Evolutionary conservation across 768 basidiomycete genomes (phyloP).

Genomic region (Boletus bicolor): DNA sequence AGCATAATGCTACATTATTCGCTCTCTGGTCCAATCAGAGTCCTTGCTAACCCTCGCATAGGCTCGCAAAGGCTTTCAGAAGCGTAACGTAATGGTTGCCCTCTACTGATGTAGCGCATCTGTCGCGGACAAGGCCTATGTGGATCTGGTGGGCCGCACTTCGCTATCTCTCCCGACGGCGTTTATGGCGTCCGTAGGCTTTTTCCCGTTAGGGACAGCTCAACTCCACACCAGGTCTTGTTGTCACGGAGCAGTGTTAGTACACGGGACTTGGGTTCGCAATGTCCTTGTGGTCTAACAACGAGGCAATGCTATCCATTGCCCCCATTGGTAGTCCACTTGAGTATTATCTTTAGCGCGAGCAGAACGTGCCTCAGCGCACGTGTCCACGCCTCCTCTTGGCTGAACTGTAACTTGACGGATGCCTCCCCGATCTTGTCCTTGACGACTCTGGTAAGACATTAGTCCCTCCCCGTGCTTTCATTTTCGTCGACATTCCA

Average conservation of each 20-base stretch:
- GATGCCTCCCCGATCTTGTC: conserved; percentile 96
- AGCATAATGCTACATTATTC: too few relatives aligned
- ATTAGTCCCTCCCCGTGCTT: background rate
- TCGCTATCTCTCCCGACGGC: too few relatives aligned
- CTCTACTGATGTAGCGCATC: background rate
- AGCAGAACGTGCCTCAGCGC: conserved; percentile 88
- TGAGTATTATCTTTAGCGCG: conserved; percentile 82
- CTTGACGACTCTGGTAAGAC: conserved; percentile 64
- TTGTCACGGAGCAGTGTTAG: too few relatives aligned
- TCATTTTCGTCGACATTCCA: conserved; percentile 14
- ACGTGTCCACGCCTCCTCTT: conserved; percentile 95
- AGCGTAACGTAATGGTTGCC: too few relatives aligned
- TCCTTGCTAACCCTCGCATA: too few relatives aligned
- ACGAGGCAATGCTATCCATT: conserved; percentile 37
- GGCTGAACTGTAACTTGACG: conserved; percentile 90
- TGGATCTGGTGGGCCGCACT: too few relatives aligned
- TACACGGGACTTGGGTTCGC: too few relatives aligned
- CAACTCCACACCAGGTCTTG: too few relatives aligned
- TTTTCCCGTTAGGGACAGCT: background rate
- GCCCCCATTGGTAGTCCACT: conserved; percentile 79
- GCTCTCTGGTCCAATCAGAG: too few relatives aligned
- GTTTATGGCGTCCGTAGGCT: background rate
- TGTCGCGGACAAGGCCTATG: background rate
- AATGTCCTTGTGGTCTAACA: too few relatives aligned
- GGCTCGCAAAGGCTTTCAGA: too few relatives aligned